phyloP scores from a whole-genome alignment of 1,139 yeast species.

The Yamadazyma trypodendri region DNA sequence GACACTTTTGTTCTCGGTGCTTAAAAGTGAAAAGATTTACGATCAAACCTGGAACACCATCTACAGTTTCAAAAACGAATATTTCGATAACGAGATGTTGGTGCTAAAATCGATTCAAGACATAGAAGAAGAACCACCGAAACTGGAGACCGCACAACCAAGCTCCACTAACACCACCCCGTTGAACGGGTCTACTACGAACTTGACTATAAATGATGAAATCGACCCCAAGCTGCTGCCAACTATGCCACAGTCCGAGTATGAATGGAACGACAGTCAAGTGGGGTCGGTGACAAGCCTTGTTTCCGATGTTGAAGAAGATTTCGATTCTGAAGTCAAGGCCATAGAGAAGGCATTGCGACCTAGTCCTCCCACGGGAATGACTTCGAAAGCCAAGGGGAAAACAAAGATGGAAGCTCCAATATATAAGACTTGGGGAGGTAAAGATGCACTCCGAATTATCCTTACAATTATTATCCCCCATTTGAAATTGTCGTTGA shows the following conservation, averaged over 20 bases:
- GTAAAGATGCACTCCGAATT: conserved; percentile 48
- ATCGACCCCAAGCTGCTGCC: conserved; percentile 7
- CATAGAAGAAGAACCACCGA: conserved; percentile 13
- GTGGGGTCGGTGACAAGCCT: conserved; percentile 4
- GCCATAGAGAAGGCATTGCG: conserved; percentile 32
- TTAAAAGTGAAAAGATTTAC: conserved; percentile 46
- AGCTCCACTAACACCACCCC: conserved; percentile 6
- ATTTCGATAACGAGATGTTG: conserved; percentile 23
- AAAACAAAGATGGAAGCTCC: conserved; percentile 55
- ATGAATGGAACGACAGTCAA: conserved; percentile 1
- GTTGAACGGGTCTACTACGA: conserved; percentile 6
- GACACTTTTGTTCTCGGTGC: conserved; percentile 51
- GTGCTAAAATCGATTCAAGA: conserved; percentile 19
- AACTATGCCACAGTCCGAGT: background rate
- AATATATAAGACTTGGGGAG: conserved; percentile 59
- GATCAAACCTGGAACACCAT: conserved; percentile 34
- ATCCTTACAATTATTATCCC: conserved; percentile 47
- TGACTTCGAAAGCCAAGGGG: conserved; percentile 59
- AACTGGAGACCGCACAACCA: conserved; percentile 2
- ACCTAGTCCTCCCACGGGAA: conserved; percentile 56
- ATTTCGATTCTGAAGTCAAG: conserved; percentile 14
- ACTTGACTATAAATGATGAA: conserved; percentile 12
- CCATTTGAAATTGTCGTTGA: conserved; percentile 30
- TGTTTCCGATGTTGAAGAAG: conserved; percentile 6
- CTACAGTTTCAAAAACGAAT: conserved; percentile 27